These are phyloP conservation scores for Maudiozyma saulgeensis DNA, from an alignment of 805 yeast species.

Conservation along the genomic window DNA sequence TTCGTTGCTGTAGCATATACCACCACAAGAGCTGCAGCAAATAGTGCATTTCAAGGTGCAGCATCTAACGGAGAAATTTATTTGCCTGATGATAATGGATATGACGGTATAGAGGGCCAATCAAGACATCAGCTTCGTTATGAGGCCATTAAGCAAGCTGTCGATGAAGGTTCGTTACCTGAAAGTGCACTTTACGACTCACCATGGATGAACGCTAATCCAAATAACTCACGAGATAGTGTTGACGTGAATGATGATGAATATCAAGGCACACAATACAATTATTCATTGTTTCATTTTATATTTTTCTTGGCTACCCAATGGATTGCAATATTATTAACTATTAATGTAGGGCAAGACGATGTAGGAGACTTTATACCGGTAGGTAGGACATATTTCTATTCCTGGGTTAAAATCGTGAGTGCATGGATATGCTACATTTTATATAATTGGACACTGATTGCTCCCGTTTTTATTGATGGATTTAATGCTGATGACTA, in stretches of 20 bases:
- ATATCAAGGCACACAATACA: slow-evolving; percentile 69
- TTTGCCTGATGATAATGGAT: slow-evolving; percentile 27
- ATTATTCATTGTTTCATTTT: slow-evolving; percentile 79
- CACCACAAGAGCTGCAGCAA: slow-evolving; percentile 92
- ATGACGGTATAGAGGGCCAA: slow-evolving; percentile 36
- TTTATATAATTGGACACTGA: slow-evolving; percentile 80
- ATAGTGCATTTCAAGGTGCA: slow-evolving; percentile 49
- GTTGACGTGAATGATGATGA: slow-evolving; percentile 37
- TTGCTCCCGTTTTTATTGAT: slow-evolving; percentile 90
- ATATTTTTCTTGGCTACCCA: slow-evolving; percentile 93
- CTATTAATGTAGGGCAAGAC: slow-evolving; percentile 81
- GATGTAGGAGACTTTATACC: slow-evolving; percentile 86
- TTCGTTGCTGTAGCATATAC: slow-evolving; percentile 94
- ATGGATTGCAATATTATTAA: slow-evolving; percentile 87
- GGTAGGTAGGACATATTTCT: slow-evolving; percentile 92
- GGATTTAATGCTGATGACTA: slow-evolving; percentile 44
- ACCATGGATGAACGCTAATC: slow-evolving; percentile 36
- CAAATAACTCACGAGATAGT: slow-evolving; percentile 27
- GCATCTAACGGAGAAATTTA: slow-evolving; percentile 30
- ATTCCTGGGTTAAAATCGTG: slow-evolving; percentile 87
- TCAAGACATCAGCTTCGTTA: slow-evolving; percentile 63
- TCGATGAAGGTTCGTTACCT: slow-evolving; percentile 91
- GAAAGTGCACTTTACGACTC: slow-evolving; percentile 79
- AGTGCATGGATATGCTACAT: slow-evolving; percentile 88
- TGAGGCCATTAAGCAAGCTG: slow-evolving; percentile 86